A percentile compares a stretch with the other conserved stretches of the same genome.
Conservation (phyloP, 768 basidiomycete species). For the Galerina sulciceps region DNA sequence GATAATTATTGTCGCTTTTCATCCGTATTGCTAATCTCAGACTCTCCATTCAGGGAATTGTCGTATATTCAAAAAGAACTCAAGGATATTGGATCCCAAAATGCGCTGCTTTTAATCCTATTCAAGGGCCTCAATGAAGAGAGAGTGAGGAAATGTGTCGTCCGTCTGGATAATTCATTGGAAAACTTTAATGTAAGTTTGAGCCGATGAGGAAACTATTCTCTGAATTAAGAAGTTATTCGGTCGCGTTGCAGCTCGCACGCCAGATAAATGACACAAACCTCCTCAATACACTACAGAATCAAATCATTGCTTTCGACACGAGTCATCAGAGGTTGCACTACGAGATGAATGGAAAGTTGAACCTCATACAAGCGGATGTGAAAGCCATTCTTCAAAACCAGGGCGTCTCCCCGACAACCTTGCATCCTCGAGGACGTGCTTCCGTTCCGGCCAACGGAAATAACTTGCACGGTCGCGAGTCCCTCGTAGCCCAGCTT, state of each 20-base stretch:
- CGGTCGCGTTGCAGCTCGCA: neutral
- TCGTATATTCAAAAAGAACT: constrained; percentile 2
- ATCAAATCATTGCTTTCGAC: neutral
- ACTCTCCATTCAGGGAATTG: neutral
- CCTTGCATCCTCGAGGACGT: neutral
- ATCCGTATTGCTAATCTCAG: neutral
- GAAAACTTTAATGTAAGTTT: constrained; percentile 2
- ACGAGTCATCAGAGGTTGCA: neutral
- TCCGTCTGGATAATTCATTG: neutral
- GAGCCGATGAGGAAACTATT: neutral
- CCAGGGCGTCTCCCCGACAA: neutral
- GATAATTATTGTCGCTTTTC: neutral
- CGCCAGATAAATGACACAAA: neutral
- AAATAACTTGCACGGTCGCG: constrained; percentile 1
- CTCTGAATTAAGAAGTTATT: neutral
- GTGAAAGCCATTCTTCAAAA: neutral
- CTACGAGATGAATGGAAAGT: no score
- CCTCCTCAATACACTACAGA: neutral
- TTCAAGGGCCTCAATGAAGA: neutral
- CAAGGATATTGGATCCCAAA: neutral
- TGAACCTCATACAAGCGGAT: neutral
- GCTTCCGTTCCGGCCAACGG: neutral
- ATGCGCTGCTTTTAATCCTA: neutral
- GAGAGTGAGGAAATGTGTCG: neutral
- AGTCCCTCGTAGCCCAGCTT: neutral